These are phyloP conservation scores for Tardiomyces digboiensis DNA, from an alignment of 1,139 yeast genomes.

Conservation along the genomic window DNA sequence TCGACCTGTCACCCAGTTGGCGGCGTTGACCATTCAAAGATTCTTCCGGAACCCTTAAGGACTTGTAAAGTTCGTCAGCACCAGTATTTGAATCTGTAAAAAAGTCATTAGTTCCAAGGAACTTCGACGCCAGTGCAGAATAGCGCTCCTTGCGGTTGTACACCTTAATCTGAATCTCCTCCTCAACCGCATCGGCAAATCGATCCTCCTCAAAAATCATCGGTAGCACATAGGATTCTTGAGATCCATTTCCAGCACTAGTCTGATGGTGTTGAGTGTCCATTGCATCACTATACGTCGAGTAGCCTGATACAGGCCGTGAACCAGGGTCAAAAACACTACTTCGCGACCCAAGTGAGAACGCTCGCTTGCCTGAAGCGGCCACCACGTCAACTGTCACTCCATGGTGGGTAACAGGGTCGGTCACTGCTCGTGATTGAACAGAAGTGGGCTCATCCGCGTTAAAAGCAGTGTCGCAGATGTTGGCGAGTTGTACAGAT, in stretches of 20 bases:
- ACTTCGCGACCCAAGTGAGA: background rate
- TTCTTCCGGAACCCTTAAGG: background rate
- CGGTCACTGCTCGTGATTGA: background rate
- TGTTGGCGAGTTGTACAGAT: background rate
- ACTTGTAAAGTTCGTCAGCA: background rate
- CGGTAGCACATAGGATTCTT: conserved; percentile 16
- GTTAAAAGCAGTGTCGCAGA: background rate
- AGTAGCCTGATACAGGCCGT: background rate
- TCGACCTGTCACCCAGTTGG: background rate
- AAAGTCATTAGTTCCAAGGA: background rate
- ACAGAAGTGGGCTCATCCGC: background rate
- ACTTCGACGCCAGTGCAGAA: conserved; percentile 2
- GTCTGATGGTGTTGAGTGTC: background rate
- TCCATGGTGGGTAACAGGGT: background rate
- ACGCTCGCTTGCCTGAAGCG: conserved; percentile 1
- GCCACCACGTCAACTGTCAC: background rate
- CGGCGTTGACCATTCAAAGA: too few relatives aligned
- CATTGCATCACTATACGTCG: background rate
- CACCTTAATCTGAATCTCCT: conserved; percentile 20
- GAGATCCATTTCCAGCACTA: background rate
- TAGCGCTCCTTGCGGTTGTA: conserved; percentile 2
- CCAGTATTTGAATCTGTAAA: background rate
- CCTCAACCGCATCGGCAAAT: conserved; percentile 29
- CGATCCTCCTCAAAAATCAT: conserved; percentile 32
- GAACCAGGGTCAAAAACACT: background rate